Conservation (phyloP, 305 asterid species). For the Solanum hybrid region DNA sequence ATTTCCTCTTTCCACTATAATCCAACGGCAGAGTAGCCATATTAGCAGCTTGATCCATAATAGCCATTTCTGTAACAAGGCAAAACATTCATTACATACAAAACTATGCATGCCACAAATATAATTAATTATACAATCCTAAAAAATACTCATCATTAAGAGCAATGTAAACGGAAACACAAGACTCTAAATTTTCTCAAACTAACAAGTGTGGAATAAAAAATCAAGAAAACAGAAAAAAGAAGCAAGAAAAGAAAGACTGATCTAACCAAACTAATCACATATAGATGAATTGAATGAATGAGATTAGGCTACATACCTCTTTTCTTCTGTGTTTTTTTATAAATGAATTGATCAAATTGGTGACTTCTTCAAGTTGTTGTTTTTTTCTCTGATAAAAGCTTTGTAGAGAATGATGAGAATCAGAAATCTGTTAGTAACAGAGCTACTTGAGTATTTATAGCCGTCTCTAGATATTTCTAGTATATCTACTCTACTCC, state of each 20-base stretch:
- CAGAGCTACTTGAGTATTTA: slow-evolving; percentile 20
- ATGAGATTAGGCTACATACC: slow-evolving; percentile 30
- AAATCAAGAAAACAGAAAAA: not conserved
- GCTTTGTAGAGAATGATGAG: not conserved
- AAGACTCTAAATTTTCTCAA: not conserved
- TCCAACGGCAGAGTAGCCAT: slow-evolving; percentile 23
- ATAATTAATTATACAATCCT: not conserved
- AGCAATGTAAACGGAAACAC: not conserved
- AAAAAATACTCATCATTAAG: not conserved
- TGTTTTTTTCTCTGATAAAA: not conserved
- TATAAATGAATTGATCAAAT: not conserved
- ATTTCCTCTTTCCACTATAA: slow-evolving; percentile 34
- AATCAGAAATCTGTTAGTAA: rapidly evolving
- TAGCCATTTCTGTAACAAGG: slow-evolving; percentile 17
- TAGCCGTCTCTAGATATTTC: slow-evolving; percentile 53
- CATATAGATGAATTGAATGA: not conserved
- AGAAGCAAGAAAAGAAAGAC: slow-evolving; percentile 7
- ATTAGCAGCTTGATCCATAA: slow-evolving; percentile 15
- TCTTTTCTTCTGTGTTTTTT: not conserved
- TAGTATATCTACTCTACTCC: not conserved
- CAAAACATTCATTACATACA: not conserved
- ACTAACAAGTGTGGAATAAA: not conserved
- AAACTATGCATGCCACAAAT: not conserved
- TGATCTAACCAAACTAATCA: not conserved
- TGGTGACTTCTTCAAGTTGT: not conserved